Base-by-base conservation (phyloP, 176 grass and related monocot genomes). In the Phyllostachys edulis region DNA sequence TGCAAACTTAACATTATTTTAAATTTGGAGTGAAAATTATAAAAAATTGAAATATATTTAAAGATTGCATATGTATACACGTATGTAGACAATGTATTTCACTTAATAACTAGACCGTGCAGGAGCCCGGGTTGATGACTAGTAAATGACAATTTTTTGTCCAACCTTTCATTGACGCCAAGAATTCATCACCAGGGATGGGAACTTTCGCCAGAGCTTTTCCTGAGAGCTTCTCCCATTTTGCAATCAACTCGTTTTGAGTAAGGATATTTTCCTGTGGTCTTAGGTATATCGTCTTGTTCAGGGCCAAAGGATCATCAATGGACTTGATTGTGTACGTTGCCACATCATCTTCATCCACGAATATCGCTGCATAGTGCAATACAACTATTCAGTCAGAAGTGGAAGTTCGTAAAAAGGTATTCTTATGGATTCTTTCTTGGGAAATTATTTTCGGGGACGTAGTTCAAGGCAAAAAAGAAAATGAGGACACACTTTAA, bases 241-340 rank as follows among this genome's bases (percentile, higher is more conserved):
- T 85, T 11, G 71, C 1, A 7, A 97, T 82, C 6, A 94, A 3
- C 45, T 97, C 85, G 17, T 71, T 90, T 49, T 94, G 94, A 17
- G 84, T 75, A 44, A 91, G 47, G 44, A 91, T 88, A 51, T 97
- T 97, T 13, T 80, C 82, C 8, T 9, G 59, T 0, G 89, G 89
- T 0, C 94, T 80, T 23, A 97, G 9, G 67, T 90, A 92, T 29
- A 93, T 16, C 4, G 89, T 88, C 76, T 94, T 94, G 80, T 97
- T 94, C 71, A 94, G 16, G 15, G 85, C 67, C 4, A 80, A 72
- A 34, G 87, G 92, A 67, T 94, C 89, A 38, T 90, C 81, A 18
- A 92, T 20, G 1, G 80, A 70, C 37, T 81, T 79, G 26, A 97
- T 94, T 65, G 90, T 77, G 78, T 92, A 94, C 39, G 72, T 82